Evolutionary conservation across 1,139 yeast species (phyloP).

Genomic region (Arxiozyma slooffiae): DNA sequence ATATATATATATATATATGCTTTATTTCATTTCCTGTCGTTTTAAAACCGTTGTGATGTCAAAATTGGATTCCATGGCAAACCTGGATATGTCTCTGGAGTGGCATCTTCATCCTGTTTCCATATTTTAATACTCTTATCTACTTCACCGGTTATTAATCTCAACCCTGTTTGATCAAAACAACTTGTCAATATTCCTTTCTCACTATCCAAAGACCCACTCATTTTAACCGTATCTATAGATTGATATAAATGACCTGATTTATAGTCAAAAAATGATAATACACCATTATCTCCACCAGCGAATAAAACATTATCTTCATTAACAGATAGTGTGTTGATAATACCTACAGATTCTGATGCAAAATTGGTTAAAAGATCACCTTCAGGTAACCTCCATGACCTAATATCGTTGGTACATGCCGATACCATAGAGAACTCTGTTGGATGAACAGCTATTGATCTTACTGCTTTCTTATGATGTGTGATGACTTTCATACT

Average conservation of each 20-base stretch:
- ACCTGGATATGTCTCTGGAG: conserved; percentile 40
- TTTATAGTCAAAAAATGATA: conserved; percentile 71
- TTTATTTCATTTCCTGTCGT: not conserved
- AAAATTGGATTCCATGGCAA: conserved; percentile 38
- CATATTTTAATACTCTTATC: conserved; percentile 86
- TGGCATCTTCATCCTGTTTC: conserved; percentile 47
- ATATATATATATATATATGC: no score
- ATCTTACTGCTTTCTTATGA: conserved; percentile 74
- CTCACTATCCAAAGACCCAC: conserved; percentile 62
- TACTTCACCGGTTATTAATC: conserved; percentile 78
- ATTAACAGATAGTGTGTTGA: conserved; percentile 62
- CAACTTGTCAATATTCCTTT: conserved; percentile 61
- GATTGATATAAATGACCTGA: conserved; percentile 56
- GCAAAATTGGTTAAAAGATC: conserved; percentile 48
- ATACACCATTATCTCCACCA: conserved; percentile 76
- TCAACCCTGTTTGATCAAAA: conserved; percentile 72
- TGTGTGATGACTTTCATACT: conserved; percentile 59
- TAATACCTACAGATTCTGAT: conserved; percentile 42
- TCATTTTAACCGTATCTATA: conserved; percentile 44
- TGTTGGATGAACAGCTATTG: conserved; percentile 56
- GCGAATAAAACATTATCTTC: conserved; percentile 62
- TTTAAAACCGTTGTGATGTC: conserved; percentile 23
- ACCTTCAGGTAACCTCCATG: conserved; percentile 80
- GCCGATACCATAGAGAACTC: conserved; percentile 76
- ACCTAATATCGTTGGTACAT: conserved; percentile 67